Evolutionary conservation across 2,329 filamentous ascomycete genomes (phyloP), one percentile per base, ranked within the genome.

Genomic region (Gnomoniopsis smithogilvyi): DNA sequence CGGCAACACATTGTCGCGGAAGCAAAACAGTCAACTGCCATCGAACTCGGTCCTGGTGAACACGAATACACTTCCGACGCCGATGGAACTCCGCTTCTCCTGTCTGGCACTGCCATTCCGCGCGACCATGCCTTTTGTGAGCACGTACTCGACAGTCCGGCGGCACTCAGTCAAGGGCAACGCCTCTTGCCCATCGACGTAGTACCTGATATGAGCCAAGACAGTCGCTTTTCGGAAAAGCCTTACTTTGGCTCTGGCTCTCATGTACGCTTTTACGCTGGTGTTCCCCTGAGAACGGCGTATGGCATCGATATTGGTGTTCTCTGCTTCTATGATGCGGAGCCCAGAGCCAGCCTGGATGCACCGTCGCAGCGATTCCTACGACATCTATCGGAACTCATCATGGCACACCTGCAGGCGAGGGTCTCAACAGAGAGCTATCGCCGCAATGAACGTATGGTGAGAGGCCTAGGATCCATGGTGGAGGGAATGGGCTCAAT

Each of bases 401-500:
- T 68, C 58, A 67, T 68, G 62, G 63, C 60, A 3, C 67, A 72
- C 45, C 54, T 72, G 38, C 67, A 71, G 6, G 62, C 64, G 15
- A 58, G 63, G 22, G 62, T 64, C 45, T 56, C 62, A 15, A 59
- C 56, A 12, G 65, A 68, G 22, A 65, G 58, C 50, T 63, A 64
- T 3, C 53, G 64, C 12, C 65, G 67, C 14, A 65, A 65, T 30
- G 65, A 66, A 21, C 60, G 66, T 47, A 66, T 70, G 38, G 60
- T 69, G 24, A 56, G 64, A 3, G 66, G 64, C 6, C 30, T 70
- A 10, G 65, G 65, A 34, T 61, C 51, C 1, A 67, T 68, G 26
- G 66, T 69, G 17, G 58, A 64, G 22, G 58, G 63, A 17, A n/a
- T 21, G 24, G 53, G 53, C 3, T 55, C 53, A 7, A 55, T 55